Evolutionary conservation across 2,329 filamentous ascomycete genomes (phyloP).

Genomic region (Arthrobotrys musiformis): DNA sequence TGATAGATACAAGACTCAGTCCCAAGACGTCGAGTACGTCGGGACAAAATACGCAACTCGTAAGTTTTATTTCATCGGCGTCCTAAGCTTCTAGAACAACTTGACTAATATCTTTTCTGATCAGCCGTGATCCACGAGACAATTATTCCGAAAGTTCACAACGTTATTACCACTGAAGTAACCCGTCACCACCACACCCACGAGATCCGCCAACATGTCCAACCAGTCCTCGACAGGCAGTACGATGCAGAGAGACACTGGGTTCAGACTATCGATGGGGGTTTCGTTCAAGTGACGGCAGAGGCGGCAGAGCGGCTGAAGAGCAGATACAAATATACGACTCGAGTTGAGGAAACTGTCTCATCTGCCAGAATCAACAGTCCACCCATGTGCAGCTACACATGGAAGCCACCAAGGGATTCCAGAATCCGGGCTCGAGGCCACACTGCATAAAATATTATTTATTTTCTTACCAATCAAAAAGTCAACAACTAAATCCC

Average conservation of each 20-base stretch:
- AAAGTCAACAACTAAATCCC: conserved; percentile 6
- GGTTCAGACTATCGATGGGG: conserved; percentile 45
- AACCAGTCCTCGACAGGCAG: conserved; percentile 31
- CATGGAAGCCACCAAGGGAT: conserved; percentile 49
- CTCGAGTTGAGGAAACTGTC: conserved; percentile 45
- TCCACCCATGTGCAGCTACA: conserved; percentile 34
- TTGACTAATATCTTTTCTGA: neutral
- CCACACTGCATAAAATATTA: conserved; percentile 35
- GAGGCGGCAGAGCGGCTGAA: conserved; percentile 49
- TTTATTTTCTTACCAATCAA: neutral
- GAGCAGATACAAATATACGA: conserved; percentile 43
- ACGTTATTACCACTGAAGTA: conserved; percentile 45
- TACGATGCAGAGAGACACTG: conserved; percentile 48
- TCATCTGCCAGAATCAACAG: conserved; percentile 9
- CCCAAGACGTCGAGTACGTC: conserved; percentile 28
- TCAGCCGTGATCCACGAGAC: conserved; percentile 51
- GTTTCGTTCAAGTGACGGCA: conserved; percentile 43
- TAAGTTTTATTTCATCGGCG: conserved; percentile 8
- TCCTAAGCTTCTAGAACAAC: neutral
- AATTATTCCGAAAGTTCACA: conserved; percentile 32
- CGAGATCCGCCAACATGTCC: conserved; percentile 49
- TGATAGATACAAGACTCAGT: conserved; percentile 30
- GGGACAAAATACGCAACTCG: conserved; percentile 1
- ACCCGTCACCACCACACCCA: conserved; percentile 49
- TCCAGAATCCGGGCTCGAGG: conserved; percentile 31